Base-by-base conservation (phyloP, 305 asterid species). In the Rubia balearica region DNA sequence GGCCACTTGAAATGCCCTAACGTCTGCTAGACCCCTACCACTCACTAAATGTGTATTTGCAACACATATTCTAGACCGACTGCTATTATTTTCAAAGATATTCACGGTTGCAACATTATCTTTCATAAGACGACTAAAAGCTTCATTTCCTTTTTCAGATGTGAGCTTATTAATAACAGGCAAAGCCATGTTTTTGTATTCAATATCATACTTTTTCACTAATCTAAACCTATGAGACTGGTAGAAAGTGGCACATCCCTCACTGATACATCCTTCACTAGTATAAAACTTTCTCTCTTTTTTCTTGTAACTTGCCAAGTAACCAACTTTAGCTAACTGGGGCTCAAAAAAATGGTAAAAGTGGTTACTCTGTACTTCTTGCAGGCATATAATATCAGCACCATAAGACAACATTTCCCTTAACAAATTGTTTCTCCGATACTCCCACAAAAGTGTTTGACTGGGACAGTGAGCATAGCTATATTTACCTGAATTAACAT, bases 221-320 rank as follows among this genome's bases (percentile, higher is more conserved):
- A 63, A 22, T 9, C 63, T 45, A 55, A 75, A 75, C 59, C 51
- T 70, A 16, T 63, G 71, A 7, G 45, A 24, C 13, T 33, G 71
- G 46, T 69, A 62, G 33, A 62, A 75, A 6, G 78, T 75, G 38
- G 78, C 78, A 60, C 79, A 75, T 30, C 79, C 79, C 64, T 75
- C 79, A 27, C 24, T 59, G 33, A 68, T 14, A 7, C 1, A 16
- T 33, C 33, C 67, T 30, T 33, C 41, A 62, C 46, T 42, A 30
- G 10, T 30, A n/a, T 64, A 24, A 13, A 75, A 60, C 56, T 70
- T 71, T 11, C 56, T 49, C 13, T 61, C 57, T 12, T 70, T 75
- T 33, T 43, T 48, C 49, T 65, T 75, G 24, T 63, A 75, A 42
- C 70, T 19, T 55, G 79, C 66, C 59, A 45, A 64, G 71, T 75